A percentile compares a stretch with the other conserved stretches of the same genome.
Evolutionary conservation across 495 filamentous ascomycete genomes (phyloP).

Genomic region (Entonaema liquescens): DNA sequence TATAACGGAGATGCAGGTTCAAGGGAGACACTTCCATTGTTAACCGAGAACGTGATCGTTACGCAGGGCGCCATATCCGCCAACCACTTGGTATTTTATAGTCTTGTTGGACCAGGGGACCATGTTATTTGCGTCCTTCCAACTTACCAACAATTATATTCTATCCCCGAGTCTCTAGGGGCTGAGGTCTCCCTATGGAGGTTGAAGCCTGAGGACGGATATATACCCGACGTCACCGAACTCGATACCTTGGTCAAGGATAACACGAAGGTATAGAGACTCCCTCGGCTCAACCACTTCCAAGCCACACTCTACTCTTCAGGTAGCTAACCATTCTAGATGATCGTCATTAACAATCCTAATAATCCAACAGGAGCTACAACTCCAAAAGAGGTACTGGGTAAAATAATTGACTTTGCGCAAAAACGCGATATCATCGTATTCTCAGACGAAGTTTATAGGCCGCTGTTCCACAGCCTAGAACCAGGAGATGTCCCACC

Average conservation of each 20-base stretch:
- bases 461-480: conserved; percentile 80
- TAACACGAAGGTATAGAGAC: conserved; percentile 69
- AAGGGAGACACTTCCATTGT: conserved; percentile 43
- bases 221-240: conserved; percentile 72
- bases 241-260: conserved; percentile 71
- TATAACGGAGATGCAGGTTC: conserved; percentile 64
- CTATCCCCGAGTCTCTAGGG: conserved; percentile 77
- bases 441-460: conserved; percentile 85
- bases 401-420: conserved; percentile 72
- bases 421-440: conserved; percentile 69
- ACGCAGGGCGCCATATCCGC: conserved; percentile 85
- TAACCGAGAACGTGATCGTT: conserved; percentile 74
- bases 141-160: conserved; percentile 89
- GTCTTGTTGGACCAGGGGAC: conserved; percentile 78
- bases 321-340: conserved; percentile 29
- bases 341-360: conserved; percentile 75
- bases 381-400: conserved; percentile 66
- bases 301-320: not conserved
- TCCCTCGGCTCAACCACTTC: no score
- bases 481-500: conserved; percentile 67
- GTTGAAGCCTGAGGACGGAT: conserved; percentile 69
- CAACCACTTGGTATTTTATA: conserved; percentile 81
- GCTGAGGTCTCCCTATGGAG: conserved; percentile 86
- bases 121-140: conserved; percentile 92
- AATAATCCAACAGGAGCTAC: conserved; percentile 88